Percentiles rank a stretch among this genome's conserved stretches.
Conservation (phyloP, 306 rosid species). For the Ziziphus jujuba region DNA sequence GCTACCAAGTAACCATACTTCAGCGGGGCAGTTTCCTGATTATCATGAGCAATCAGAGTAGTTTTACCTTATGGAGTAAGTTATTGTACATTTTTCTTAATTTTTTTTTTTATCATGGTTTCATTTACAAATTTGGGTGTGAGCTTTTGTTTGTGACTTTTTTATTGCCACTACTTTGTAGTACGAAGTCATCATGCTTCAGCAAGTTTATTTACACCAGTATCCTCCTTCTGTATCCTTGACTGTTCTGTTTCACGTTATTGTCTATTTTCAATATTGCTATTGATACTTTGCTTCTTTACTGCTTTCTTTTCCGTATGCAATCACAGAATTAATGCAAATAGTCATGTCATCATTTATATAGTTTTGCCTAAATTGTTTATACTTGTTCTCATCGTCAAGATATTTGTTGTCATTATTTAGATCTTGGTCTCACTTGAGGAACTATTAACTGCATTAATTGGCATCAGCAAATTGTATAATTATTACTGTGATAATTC, state of each 20-base stretch:
- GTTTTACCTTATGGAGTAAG: slow-evolving; percentile 42
- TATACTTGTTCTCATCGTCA: background rate
- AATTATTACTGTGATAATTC: too few relatives aligned
- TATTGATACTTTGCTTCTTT: background rate
- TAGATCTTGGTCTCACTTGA: background rate
- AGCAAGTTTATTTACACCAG: slow-evolving; percentile 51
- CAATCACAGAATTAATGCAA: background rate
- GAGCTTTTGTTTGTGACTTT: slow-evolving; percentile 40
- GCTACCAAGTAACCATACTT: slow-evolving; percentile 5
- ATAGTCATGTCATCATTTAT: background rate
- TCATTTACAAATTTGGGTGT: slow-evolving; percentile 23
- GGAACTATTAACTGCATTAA: background rate
- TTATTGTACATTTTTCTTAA: slow-evolving; percentile 20
- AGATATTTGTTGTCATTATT: background rate
- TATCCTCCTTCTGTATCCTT: slow-evolving; percentile 97
- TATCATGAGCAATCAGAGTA: slow-evolving; percentile 12
- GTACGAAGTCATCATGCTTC: slow-evolving; percentile 63
- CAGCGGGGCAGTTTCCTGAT: slow-evolving; percentile 13
- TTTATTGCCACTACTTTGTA: slow-evolving; percentile 65
- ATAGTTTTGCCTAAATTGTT: background rate
- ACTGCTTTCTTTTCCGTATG: background rate
- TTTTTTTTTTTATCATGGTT: slow-evolving; percentile 27
- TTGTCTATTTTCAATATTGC: background rate
- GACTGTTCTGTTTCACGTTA: slow-evolving; percentile 13
- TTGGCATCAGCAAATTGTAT: background rate